Conservation (phyloP, 306 rosid species). For the Quercus dentata region DNA sequence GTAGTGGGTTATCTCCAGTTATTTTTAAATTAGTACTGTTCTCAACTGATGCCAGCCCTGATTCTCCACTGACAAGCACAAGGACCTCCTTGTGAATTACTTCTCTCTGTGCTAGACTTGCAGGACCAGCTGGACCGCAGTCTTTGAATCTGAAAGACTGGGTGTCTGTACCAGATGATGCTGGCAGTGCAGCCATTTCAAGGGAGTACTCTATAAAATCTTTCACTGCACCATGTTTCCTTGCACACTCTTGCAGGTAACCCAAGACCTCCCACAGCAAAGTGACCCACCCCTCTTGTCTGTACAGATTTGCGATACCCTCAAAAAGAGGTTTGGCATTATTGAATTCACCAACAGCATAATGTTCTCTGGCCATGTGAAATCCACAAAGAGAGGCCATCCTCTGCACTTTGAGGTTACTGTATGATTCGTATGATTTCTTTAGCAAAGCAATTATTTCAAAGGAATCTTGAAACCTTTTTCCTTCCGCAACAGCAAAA, state of each 20-base stretch:
- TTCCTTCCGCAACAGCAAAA: constrained; percentile 72
- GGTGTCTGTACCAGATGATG: constrained; percentile 52
- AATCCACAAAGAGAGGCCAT: constrained; percentile 77
- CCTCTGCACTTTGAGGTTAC: constrained; percentile 58
- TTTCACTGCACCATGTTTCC: constrained; percentile 54
- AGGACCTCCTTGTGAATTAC: constrained; percentile 71
- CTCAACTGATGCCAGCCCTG: constrained; percentile 40
- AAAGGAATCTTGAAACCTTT: constrained; percentile 77
- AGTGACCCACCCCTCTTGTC: constrained; percentile 94
- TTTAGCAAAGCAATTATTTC: constrained; percentile 79
- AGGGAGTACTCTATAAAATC: constrained; percentile 92
- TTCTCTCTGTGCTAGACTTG: constrained; percentile 64
- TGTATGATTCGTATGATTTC: constrained; percentile 74
- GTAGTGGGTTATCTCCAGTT: constrained; percentile 50
- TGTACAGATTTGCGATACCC: constrained; percentile 69
- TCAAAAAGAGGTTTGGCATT: constrained; percentile 67
- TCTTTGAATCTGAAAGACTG: constrained; percentile 50
- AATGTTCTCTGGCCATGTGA: constrained; percentile 86
- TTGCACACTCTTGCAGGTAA: constrained; percentile 81
- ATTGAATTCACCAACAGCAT: constrained; percentile 57
- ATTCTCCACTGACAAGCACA: constrained; percentile 50
- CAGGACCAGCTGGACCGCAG: constrained; percentile 80
- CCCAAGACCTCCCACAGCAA: constrained; percentile 94
- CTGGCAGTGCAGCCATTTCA: constrained; percentile 93
- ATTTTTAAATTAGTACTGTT: constrained; percentile 43